Base-by-base conservation (phyloP, 176 grass and related monocot genomes). In the Phragmites australis region DNA sequence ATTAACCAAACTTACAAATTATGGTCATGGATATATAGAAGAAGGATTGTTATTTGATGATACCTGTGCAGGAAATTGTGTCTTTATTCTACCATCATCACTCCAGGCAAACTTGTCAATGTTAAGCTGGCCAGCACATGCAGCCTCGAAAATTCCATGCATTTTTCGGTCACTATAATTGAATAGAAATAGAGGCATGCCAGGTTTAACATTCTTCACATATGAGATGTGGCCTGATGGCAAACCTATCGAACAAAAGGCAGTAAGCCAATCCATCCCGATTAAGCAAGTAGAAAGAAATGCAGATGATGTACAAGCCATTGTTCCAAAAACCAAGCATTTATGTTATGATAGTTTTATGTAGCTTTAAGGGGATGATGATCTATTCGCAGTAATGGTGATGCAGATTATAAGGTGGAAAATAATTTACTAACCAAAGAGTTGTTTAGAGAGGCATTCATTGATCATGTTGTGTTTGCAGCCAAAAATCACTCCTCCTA, bases 31-130 rank as follows among this genome's bases (percentile, higher is more conserved):
- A 27, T 47, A 84, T 39, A 65, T 42, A 25, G 79, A 60, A 52
- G 31, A 53, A 34, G 31, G 61, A 76, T 14, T 50, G 26, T 46
- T 65, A 72, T 65, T 71, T 48, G 48, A 25, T 54, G 39, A 74
- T 86, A 97, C 95, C 92, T 93, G 92, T 70, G 92, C 90, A 30
- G 92, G 90, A 84, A 81, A 97, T 49, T 84, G 74, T 61, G 95
- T 97, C 81, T 74, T 91, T 60, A 78, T 60, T 30, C 43, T 76
- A 78, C 83, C 92, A 39, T 78, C 47, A 70, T 87, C 78, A 70
- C 87, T 94, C 95, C 95, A 97, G 58, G 95, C 95, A 78, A 94
- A 94, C 55, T 70, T 85, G 44, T 94, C 95, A 23, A 97, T 94
- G 65, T 76, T 64, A 83, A 87, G 66, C 52, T 92, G 77, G 26